Evolutionary conservation across 2,329 filamentous ascomycete species (phyloP).

Genomic region (Neonectria coccinea): DNA sequence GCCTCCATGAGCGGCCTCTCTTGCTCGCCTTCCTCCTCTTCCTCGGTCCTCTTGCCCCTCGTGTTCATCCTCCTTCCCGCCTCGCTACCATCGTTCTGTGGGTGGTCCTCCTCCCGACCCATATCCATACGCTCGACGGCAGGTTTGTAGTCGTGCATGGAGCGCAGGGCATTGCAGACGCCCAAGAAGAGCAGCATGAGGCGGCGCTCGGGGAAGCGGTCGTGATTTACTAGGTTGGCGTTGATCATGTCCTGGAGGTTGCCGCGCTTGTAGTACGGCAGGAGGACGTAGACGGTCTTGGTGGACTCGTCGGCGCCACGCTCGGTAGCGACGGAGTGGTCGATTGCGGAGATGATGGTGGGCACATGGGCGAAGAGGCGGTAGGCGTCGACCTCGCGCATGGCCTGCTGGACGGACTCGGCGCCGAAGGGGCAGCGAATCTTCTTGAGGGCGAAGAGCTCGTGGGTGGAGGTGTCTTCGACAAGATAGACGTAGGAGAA

Average conservation of each 20-base stretch:
- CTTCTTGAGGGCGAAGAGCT: conserved; percentile 96
- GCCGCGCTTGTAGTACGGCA: conserved; percentile 94
- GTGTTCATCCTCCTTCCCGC: conserved; percentile 46
- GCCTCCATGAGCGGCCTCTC: conserved; percentile 86
- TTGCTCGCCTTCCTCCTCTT: conserved; percentile 79
- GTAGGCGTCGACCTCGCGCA: conserved; percentile 98
- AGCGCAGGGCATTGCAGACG: conserved; percentile 86
- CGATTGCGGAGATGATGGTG: conserved; percentile 88
- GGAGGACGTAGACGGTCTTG: conserved; percentile 96
- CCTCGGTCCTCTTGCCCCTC: conserved; percentile 63
- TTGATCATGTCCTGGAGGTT: conserved; percentile 99
- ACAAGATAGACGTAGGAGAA: conserved; percentile 99
- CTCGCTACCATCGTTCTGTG: conserved; percentile 46
- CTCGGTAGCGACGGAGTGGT: conserved; percentile 85
- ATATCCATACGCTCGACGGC: conserved; percentile 65
- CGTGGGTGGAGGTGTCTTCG: conserved; percentile 84
- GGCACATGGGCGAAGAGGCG: conserved; percentile 84
- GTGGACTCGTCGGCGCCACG: conserved; percentile 70
- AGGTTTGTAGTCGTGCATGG: conserved; percentile 87
- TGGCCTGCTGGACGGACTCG: conserved; percentile 92
- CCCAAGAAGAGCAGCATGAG: conserved; percentile 93
- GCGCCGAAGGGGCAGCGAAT: conserved; percentile 98
- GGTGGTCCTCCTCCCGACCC: conserved; percentile 57
- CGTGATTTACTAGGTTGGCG: conserved; percentile 96
- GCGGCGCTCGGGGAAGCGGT: conserved; percentile 85